phyloP scores from a whole-genome alignment of 2,329 filamentous ascomycete species.

The Pezicula radicicola region DNA sequence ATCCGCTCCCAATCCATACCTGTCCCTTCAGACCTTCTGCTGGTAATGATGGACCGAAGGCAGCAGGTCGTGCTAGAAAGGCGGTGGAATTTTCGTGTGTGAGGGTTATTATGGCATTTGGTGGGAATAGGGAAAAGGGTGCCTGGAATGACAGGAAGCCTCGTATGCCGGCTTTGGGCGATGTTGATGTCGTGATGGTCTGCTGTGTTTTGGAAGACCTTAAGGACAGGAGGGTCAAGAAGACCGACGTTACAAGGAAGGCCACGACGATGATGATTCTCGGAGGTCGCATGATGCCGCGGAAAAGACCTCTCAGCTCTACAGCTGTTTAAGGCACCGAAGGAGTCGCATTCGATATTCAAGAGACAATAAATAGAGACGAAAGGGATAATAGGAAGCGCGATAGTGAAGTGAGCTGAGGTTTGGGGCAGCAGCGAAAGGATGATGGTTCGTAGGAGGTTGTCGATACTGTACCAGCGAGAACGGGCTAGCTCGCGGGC shows the following conservation, averaged over 20 bases:
- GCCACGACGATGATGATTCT: conserved; percentile 27
- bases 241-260: conserved; percentile 25
- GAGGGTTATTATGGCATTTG: conserved; percentile 91
- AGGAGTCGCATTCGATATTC: conserved; percentile 8
- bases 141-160: conserved; percentile 68
- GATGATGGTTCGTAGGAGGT: no score
- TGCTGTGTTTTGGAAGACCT: conserved; percentile 22
- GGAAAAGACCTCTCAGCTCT: conserved; percentile 24
- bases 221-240: conserved; percentile 27
- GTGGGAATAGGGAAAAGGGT: conserved; percentile 86
- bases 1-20: conserved; percentile 90
- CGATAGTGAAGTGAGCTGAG: not conserved
- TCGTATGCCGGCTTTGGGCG: conserved; percentile 39
- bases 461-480: no score
- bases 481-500: no score
- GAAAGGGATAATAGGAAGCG: not conserved
- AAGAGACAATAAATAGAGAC: not conserved
- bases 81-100: conserved; percentile 98
- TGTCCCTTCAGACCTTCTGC: conserved; percentile 78
- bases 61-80: conserved; percentile 88
- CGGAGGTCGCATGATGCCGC: conserved; percentile 29
- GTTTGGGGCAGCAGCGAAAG: not conserved
- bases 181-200: conserved; percentile 11
- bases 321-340: conserved; percentile 7
- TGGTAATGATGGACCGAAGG: conserved; percentile 81